phyloP scores from a whole-genome alignment of 169 alveolate species.

The Babesia bigemina region DNA sequence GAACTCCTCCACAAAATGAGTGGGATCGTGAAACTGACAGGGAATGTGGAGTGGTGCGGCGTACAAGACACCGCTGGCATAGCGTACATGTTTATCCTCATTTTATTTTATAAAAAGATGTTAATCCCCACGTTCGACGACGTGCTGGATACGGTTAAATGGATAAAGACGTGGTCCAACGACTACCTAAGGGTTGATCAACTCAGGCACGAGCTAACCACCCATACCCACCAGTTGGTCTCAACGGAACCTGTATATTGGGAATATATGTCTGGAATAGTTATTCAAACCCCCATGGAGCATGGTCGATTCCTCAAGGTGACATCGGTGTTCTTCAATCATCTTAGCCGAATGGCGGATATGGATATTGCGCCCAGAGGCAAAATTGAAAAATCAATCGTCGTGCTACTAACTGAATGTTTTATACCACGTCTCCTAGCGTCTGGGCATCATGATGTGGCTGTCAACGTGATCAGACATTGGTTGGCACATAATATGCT shows the following conservation, averaged over 20 bases:
- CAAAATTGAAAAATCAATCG: constrained; percentile 8
- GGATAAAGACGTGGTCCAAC: constrained; percentile 55
- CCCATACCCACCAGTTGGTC: constrained; percentile 22
- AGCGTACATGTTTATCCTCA: constrained; percentile 17
- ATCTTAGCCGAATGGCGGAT: not conserved
- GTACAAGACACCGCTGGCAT: not conserved
- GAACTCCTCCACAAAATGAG: constrained; percentile 28
- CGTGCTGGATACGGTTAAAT: constrained; percentile 26
- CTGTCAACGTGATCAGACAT: constrained; percentile 11
- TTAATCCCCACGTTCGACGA: constrained; percentile 20
- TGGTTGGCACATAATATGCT: constrained; percentile 21
- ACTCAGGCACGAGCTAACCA: constrained; percentile 11
- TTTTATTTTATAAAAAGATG: constrained; percentile 24
- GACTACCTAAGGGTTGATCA: constrained; percentile 35
- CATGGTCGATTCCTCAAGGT: constrained; percentile 23
- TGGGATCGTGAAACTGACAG: not conserved
- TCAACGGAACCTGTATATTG: constrained; percentile 53
- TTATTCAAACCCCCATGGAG: constrained; percentile 4
- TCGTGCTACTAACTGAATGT: constrained; percentile 42
- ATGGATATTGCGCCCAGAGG: not conserved
- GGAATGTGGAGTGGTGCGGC: constrained; percentile 20
- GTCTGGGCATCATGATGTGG: constrained; percentile 20
- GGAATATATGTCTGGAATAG: constrained; percentile 12
- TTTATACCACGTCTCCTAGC: constrained; percentile 16
- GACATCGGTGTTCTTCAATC: constrained; percentile 10